These are phyloP conservation scores for Conticribra weissflogii DNA, from an alignment of 108 stramenopile genomes.

Conservation along the genomic window DNA sequence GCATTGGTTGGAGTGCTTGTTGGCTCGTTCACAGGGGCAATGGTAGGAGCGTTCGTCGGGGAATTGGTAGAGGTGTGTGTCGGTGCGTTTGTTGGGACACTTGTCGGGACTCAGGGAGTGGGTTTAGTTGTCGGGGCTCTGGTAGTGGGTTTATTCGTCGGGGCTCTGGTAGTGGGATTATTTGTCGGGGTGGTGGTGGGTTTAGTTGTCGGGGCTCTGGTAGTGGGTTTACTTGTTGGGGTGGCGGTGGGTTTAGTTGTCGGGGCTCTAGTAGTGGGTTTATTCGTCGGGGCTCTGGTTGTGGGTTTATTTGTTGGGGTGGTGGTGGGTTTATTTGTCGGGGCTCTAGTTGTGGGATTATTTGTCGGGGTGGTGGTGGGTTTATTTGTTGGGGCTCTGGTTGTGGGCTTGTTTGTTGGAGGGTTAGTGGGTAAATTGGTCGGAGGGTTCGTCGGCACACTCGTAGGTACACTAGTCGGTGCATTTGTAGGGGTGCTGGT, in stretches of 20 bases:
- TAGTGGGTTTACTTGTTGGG: background rate
- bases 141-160: background rate
- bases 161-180: background rate
- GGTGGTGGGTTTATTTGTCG: background rate
- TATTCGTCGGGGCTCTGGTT: background rate
- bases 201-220: background rate
- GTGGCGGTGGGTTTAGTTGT: background rate
- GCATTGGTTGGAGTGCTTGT: background rate
- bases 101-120: background rate
- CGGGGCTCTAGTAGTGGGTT: background rate
- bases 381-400: background rate
- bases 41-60: background rate
- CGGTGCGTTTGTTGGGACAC: background rate
- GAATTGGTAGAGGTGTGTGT: background rate
- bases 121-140: background rate
- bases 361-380: background rate
- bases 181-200: background rate
- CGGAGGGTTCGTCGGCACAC: background rate
- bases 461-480: background rate
- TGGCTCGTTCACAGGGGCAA: background rate
- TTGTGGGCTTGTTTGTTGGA: background rate
- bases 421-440: background rate
- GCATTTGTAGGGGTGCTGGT: background rate
- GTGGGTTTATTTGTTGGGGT: background rate
- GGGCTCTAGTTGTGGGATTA: background rate